phyloP scores from a whole-genome alignment of 305 asterid species.

The Fraxinus nigra region DNA sequence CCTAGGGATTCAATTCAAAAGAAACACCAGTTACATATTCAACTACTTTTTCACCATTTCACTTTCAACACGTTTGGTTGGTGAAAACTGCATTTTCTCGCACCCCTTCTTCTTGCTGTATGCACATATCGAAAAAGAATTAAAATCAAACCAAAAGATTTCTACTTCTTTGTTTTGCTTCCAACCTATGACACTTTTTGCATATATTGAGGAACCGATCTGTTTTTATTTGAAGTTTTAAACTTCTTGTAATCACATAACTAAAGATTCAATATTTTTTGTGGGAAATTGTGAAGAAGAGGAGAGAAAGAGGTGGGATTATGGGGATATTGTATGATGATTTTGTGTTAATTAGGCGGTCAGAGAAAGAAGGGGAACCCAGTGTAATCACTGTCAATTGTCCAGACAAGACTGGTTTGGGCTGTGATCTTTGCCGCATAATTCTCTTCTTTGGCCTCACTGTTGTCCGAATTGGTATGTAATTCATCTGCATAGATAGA shows the following conservation, averaged over 20 bases:
- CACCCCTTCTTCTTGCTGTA: background rate
- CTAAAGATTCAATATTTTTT: slow-evolving; percentile 10
- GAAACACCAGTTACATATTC: background rate
- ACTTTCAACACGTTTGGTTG: slow-evolving; percentile 26
- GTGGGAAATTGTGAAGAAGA: slow-evolving; percentile 1
- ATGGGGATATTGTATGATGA: slow-evolving; percentile 72
- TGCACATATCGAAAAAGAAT: background rate
- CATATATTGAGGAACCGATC: background rate
- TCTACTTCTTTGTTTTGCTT: background rate
- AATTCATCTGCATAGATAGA: background rate
- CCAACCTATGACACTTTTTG: background rate
- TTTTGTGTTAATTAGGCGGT: slow-evolving; percentile 56
- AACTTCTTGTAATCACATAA: background rate
- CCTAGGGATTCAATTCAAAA: background rate
- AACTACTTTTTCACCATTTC: background rate
- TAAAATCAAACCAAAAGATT: background rate
- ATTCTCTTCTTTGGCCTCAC: slow-evolving; percentile 76
- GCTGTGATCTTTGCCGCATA: slow-evolving; percentile 81
- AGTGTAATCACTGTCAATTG: slow-evolving; percentile 83
- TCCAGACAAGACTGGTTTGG: slow-evolving; percentile 89
- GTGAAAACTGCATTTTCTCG: slow-evolving; percentile 27
- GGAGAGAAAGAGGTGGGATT: slow-evolving; percentile 34
- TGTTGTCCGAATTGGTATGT: slow-evolving; percentile 62
- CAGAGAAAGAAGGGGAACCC: slow-evolving; percentile 72
- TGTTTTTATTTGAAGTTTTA: background rate